These are phyloP conservation scores for Sarocladium brachiariae DNA, from an alignment of 2,329 filamentous ascomycete genomes.

Conservation along the genomic window DNA sequence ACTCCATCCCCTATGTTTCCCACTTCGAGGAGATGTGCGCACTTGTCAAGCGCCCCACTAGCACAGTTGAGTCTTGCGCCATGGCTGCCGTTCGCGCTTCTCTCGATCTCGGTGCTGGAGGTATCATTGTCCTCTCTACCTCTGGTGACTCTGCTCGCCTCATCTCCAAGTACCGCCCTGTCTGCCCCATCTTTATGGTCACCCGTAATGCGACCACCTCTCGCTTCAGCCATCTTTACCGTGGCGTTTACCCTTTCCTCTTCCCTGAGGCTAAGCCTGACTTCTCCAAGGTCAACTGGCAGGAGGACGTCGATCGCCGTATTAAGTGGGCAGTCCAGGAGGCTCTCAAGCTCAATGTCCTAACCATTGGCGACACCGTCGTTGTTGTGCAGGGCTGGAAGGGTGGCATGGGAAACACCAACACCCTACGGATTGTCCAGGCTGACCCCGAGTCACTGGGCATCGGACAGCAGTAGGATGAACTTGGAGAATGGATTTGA, in stretches of 20 bases:
- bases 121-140: slow-evolving; percentile 92
- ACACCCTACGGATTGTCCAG: slow-evolving; percentile 64
- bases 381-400: slow-evolving; percentile 88
- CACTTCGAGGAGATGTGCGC: slow-evolving; percentile 93
- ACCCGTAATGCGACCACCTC: slow-evolving; percentile 79
- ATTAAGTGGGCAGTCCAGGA: slow-evolving; percentile 94
- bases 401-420: slow-evolving; percentile 87
- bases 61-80: slow-evolving; percentile 86
- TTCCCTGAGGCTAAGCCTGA: slow-evolving; percentile 93
- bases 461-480: slow-evolving; percentile 36
- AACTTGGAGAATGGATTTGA: slow-evolving; percentile 11
- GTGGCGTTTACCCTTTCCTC: slow-evolving; percentile 95
- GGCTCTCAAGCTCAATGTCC: slow-evolving; percentile 74
- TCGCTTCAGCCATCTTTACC: slow-evolving; percentile 90
- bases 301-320: slow-evolving; percentile 95
- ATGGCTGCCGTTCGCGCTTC: slow-evolving; percentile 96
- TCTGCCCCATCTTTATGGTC: slow-evolving; percentile 99
- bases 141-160: slow-evolving; percentile 92
- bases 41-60: slow-evolving; percentile 74
- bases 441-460: slow-evolving; percentile 53
- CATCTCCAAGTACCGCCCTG: slow-evolving; percentile 95
- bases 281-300: slow-evolving; percentile 89
- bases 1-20: slow-evolving; percentile 93
- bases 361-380: slow-evolving; percentile 66
- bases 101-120: slow-evolving; percentile 91